phyloP scores from a whole-genome alignment of 108 stramenopile genomes.

The Fistulifera solaris region DNA sequence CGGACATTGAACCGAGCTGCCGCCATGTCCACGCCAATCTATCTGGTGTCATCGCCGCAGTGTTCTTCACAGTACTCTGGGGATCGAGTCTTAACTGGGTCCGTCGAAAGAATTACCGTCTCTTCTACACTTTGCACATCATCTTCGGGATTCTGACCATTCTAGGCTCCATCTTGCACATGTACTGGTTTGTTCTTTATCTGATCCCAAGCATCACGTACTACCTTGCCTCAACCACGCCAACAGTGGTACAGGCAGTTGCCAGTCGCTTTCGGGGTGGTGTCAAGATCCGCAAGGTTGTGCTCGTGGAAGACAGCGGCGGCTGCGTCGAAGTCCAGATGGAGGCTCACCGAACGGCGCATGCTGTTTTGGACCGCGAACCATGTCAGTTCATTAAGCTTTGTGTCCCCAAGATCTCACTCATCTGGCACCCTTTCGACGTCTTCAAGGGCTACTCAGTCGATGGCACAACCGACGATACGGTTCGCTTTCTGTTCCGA shows the following conservation, averaged over 20 bases:
- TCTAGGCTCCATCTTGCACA: background rate
- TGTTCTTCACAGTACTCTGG: constrained; percentile 23
- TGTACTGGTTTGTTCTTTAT: constrained; percentile 10
- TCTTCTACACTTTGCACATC: constrained; percentile 26
- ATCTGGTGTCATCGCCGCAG: constrained; percentile 12
- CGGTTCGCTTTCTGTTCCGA: constrained; percentile 3
- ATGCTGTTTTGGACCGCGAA: background rate
- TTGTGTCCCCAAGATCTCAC: constrained; percentile 10
- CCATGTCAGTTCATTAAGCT: constrained; percentile 7
- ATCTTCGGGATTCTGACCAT: constrained; percentile 10
- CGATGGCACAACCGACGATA: background rate
- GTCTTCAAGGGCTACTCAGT: background rate
- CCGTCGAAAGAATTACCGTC: constrained; percentile 20
- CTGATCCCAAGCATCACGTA: constrained; percentile 28
- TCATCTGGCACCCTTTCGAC: constrained; percentile 12
- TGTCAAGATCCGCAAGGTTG: constrained; percentile 19
- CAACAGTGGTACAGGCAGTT: constrained; percentile 8
- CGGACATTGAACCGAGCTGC: background rate
- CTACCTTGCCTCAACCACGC: constrained; percentile 31
- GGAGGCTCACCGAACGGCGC: background rate
- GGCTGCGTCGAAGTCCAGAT: constrained; percentile 29
- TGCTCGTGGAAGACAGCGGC: constrained; percentile 25
- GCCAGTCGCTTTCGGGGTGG: constrained; percentile 18
- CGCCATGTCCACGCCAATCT: no score
- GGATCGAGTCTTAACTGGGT: constrained; percentile 22